phyloP scores from a whole-genome alignment of 345 rosid species.

The Boechera stricta region DNA sequence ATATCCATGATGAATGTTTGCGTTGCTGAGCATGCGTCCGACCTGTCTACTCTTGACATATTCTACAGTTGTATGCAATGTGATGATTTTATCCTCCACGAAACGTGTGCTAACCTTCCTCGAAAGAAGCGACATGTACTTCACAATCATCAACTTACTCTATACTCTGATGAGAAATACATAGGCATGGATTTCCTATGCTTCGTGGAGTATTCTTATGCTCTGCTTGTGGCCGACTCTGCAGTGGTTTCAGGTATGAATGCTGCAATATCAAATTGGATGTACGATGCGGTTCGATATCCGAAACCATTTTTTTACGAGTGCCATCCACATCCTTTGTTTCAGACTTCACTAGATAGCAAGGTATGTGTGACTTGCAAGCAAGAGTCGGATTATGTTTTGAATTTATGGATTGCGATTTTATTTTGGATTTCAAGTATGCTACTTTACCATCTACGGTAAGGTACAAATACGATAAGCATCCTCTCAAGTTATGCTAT shows the following conservation, averaged over 20 bases:
- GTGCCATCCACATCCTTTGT: constrained; percentile 22
- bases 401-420: constrained; percentile 29
- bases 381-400: neutral
- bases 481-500: constrained; percentile 32
- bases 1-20: neutral
- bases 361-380: constrained; percentile 23
- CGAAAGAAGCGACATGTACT: constrained; percentile 1
- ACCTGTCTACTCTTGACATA: constrained; percentile 4
- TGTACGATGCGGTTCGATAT: constrained; percentile 13
- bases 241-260: constrained; percentile 31
- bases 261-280: neutral
- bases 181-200: constrained; percentile 1
- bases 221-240: neutral
- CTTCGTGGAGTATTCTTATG: constrained; percentile 24
- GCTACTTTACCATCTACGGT: constrained; percentile 8
- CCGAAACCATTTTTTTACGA: constrained; percentile 12
- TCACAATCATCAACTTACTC: constrained; percentile 12
- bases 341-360: neutral
- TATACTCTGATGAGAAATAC: neutral
- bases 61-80: constrained; percentile 33
- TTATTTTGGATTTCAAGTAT: constrained; percentile 21
- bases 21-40: constrained; percentile 25
- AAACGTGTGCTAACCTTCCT: constrained; percentile 38
- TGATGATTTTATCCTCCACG: constrained; percentile 29
- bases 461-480: constrained; percentile 1